phyloP scores from a whole-genome alignment of 1,284 basidiomycete genomes.

The Cryptococcus depauperatus region DNA sequence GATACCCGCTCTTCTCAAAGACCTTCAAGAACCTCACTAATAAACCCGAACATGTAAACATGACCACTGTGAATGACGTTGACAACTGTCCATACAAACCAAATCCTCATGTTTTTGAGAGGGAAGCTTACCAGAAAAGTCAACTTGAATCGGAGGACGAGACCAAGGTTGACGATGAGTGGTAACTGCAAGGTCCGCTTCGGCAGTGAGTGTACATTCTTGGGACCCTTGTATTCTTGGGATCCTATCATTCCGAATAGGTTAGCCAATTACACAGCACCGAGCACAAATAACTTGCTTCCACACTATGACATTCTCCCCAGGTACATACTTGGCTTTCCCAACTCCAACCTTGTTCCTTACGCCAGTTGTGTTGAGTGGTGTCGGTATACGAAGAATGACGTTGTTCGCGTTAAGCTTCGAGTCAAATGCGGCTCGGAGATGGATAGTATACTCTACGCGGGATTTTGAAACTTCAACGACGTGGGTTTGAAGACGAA shows the following conservation, averaged over 20 bases:
- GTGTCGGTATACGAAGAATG: conserved; percentile 88
- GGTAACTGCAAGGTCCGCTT: conserved; percentile 74
- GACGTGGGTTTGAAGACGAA: conserved; percentile 82
- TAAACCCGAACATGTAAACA: conserved; percentile 94
- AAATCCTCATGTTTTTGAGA: too few relatives aligned
- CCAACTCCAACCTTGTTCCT: conserved; percentile 84
- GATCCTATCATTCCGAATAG: conserved; percentile 54
- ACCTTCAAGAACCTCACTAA: conserved; percentile 97
- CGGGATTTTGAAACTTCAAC: conserved; percentile 84
- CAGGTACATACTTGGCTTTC: conserved; percentile 95
- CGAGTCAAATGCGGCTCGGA: conserved; percentile 81
- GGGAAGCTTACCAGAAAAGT: conserved; percentile 56
- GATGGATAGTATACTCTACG: conserved; percentile 82
- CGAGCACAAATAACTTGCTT: conserved; percentile 58
- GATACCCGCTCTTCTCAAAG: conserved; percentile 90
- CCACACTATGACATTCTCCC: conserved; percentile 93
- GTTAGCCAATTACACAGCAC: not conserved
- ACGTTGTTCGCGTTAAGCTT: conserved; percentile 92
- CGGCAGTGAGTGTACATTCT: conserved; percentile 77
- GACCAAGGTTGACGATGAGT: conserved; percentile 93
- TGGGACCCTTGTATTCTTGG: conserved; percentile 85
- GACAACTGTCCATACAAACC: too few relatives aligned
- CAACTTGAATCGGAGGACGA: conserved; percentile 91
- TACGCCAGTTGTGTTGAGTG: conserved; percentile 83
- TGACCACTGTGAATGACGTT: conserved; percentile 64